A percentile compares a stretch with the other conserved stretches of the same genome.
Conservation (phyloP, 768 basidiomycete species). For the Collybia sordida region DNA sequence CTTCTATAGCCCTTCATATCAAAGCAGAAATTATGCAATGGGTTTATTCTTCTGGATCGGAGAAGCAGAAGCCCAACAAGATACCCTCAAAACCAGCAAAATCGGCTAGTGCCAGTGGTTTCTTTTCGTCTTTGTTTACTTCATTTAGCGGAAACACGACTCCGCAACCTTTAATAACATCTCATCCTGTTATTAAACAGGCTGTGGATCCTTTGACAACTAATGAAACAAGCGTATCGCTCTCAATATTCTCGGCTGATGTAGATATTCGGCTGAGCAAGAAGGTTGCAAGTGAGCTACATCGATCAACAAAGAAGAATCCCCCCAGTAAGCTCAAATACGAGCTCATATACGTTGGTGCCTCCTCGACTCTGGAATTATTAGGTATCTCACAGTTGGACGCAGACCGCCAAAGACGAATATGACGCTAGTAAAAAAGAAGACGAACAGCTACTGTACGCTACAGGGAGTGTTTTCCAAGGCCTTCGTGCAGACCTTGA, state of each 20-base stretch:
- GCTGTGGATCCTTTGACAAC: conserved; percentile 35
- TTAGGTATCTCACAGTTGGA: background rate
- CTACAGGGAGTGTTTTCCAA: conserved; percentile 81
- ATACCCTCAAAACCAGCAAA: conserved; percentile 29
- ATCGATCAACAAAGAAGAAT: conserved; percentile 93
- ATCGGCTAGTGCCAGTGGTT: conserved; percentile 32
- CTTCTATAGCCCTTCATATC: conserved; percentile 64
- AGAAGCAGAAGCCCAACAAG: conserved; percentile 32
- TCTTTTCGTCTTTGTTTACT: conserved; percentile 49
- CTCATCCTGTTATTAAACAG: conserved; percentile 30
- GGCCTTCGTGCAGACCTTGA: conserved; percentile 86
- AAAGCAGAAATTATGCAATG: conserved; percentile 79
- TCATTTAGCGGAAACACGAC: conserved; percentile 34
- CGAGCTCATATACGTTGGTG: conserved; percentile 79
- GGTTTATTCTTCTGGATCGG: conserved; percentile 69
- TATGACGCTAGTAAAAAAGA: conserved; percentile 74
- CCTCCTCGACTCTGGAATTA: background rate
- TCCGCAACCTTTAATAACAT: conserved; percentile 34
- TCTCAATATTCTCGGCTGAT: conserved; percentile 67
- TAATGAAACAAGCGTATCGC: conserved; percentile 52
- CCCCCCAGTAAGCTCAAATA: conserved; percentile 75
- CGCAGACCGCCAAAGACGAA: conserved; percentile 78
- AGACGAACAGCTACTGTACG: conserved; percentile 55
- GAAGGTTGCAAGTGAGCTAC: conserved; percentile 71
- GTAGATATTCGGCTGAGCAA: conserved; percentile 63